Percentiles rank a stretch among this genome's conserved stretches.
Conservation (phyloP, 2,329 filamentous ascomycete genomes). For the Sarocladium kiliense region DNA sequence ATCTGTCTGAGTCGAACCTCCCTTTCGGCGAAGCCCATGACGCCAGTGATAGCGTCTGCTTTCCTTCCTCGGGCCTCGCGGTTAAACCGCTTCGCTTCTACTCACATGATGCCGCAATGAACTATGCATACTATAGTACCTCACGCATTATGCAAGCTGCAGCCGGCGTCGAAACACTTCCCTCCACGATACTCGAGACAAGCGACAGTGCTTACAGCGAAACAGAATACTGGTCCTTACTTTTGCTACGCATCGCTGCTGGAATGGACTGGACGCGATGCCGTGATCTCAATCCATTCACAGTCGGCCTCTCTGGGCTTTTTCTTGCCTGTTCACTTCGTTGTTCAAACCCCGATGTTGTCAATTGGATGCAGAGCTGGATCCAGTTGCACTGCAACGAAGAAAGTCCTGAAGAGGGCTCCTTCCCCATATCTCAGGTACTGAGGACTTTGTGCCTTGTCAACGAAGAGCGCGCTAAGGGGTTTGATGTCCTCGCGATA, state of each 20-base stretch:
- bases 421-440: neutral
- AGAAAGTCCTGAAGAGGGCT: neutral
- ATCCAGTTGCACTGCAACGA: neutral
- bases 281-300: neutral
- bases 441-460: neutral
- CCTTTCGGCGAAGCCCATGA: neutral
- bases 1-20: neutral
- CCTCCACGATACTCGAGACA: neutral
- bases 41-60: neutral
- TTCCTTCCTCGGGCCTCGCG: neutral
- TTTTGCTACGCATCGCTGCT: neutral
- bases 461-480: neutral
- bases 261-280: neutral
- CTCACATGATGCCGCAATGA: neutral
- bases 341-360: neutral
- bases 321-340: neutral
- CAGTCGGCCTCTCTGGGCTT: neutral
- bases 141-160: neutral
- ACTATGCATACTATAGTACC: neutral
- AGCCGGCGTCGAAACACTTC: neutral
- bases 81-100: neutral
- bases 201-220: neutral
- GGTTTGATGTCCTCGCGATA: neutral
- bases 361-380: neutral
- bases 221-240: neutral